phyloP scores from a whole-genome alignment of 768 basidiomycete species.

The Hemileccinum rubropunctum region DNA sequence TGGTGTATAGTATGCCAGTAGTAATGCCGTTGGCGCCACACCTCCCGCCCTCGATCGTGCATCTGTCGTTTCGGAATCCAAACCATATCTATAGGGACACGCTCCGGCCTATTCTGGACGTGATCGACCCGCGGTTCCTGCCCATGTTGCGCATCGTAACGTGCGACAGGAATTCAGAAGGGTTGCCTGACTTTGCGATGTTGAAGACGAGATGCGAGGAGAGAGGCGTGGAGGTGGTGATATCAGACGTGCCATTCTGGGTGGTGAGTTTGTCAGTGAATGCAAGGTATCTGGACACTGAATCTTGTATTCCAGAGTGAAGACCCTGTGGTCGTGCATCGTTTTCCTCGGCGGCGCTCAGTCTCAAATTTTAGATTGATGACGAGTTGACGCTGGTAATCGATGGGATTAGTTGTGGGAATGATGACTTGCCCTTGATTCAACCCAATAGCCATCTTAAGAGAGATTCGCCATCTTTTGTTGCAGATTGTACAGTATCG shows the following conservation, averaged over 20 bases:
- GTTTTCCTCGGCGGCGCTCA: conserved; percentile 38
- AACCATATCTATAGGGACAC: conserved; percentile 4
- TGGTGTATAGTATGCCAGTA: conserved; percentile 36
- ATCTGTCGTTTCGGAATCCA: conserved; percentile 39
- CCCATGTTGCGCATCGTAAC: conserved; percentile 37
- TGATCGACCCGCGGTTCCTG: conserved; percentile 24
- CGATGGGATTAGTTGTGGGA: too few relatives aligned
- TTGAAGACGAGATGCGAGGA: conserved; percentile 32
- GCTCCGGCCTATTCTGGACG: conserved; percentile 29
- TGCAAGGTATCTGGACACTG: neutral
- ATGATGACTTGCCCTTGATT: too few relatives aligned
- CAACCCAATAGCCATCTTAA: too few relatives aligned
- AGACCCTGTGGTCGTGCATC: conserved; percentile 33
- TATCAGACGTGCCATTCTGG: conserved; percentile 32
- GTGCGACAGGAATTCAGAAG: conserved; percentile 27
- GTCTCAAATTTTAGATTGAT: conserved; percentile 37
- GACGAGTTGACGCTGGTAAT: too few relatives aligned
- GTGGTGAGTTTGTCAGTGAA: conserved; percentile 30
- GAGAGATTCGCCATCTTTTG: too few relatives aligned
- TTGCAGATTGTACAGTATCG: too few relatives aligned
- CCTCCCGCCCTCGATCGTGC: conserved; percentile 39
- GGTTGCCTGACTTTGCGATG: conserved; percentile 20
- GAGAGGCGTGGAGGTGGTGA: conserved; percentile 27
- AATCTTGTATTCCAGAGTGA: conserved; percentile 30
- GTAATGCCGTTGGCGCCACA: conserved; percentile 24